These are phyloP conservation scores for Sporothrix variecibatus DNA, from an alignment of 2,329 filamentous ascomycete genomes.

Conservation along the genomic window DNA sequence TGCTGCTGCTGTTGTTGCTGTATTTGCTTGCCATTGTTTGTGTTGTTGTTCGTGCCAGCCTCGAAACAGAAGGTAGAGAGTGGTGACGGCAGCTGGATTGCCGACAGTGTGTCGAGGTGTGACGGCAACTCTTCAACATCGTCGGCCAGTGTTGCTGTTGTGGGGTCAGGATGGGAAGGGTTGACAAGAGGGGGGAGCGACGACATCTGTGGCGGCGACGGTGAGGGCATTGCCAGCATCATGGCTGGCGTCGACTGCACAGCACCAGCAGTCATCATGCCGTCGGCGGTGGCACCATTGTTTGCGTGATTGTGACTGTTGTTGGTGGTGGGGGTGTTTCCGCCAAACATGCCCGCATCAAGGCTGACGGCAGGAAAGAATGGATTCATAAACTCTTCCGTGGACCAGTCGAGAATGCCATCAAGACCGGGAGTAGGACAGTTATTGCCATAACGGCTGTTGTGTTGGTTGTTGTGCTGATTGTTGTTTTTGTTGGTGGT, in stretches of 20 bases:
- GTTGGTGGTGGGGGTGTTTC: background rate
- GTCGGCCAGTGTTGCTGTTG: background rate
- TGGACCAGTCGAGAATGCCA: constrained; percentile 13
- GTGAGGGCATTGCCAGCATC: background rate
- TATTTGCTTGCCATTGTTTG: background rate
- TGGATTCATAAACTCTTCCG: constrained; percentile 13
- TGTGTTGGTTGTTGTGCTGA: background rate
- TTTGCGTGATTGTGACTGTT: background rate
- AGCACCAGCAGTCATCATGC: background rate
- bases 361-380: constrained; percentile 14
- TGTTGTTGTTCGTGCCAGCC: background rate
- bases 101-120: background rate
- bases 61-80: background rate
- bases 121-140: constrained; percentile 7
- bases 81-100: background rate
- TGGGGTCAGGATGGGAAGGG: background rate
- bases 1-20: constrained; percentile 3
- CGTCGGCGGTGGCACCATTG: background rate
- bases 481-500: background rate
- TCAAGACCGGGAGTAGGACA: background rate
- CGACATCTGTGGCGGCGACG: background rate
- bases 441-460: background rate
- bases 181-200: background rate
- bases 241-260: background rate
- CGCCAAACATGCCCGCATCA: constrained; percentile 4